Evolutionary conservation across 495 filamentous ascomycete species (phyloP).

Genomic region (Achaetomiella virescens): DNA sequence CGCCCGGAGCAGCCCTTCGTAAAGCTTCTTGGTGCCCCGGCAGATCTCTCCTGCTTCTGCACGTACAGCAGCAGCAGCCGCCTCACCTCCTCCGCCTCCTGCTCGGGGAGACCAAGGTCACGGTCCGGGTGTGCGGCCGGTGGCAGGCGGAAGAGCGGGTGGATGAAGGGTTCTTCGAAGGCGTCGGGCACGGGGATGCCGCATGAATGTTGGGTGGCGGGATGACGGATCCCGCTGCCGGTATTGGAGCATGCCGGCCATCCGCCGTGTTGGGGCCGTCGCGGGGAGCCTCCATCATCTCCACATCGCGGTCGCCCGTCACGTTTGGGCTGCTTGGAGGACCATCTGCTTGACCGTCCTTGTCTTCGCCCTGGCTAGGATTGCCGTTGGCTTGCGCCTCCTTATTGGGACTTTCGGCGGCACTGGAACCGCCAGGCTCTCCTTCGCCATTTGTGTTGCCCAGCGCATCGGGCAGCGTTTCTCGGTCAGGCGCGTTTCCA

Average conservation of each 20-base stretch:
- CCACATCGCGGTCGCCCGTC: slow-evolving; percentile 34
- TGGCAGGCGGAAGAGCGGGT: slow-evolving; percentile 80
- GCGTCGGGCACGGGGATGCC: slow-evolving; percentile 15
- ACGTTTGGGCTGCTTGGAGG: slow-evolving; percentile 24
- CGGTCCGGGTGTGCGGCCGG: slow-evolving; percentile 63
- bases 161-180: slow-evolving; percentile 52
- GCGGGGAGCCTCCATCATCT: slow-evolving; percentile 39
- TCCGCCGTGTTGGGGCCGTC: neutral
- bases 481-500: slow-evolving; percentile 16
- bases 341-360: neutral
- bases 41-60: slow-evolving; percentile 95
- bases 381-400: slow-evolving; percentile 14
- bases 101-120: slow-evolving; percentile 69
- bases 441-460: slow-evolving; percentile 5
- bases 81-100: slow-evolving; percentile 84
- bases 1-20: slow-evolving; percentile 68
- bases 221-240: neutral
- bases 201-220: neutral
- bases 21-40: slow-evolving; percentile 68
- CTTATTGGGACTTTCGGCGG: neutral
- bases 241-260: neutral
- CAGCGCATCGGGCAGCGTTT: slow-evolving; percentile 2
- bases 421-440: neutral
- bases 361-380: neutral
- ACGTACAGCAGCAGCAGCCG: slow-evolving; percentile 78